These are phyloP conservation scores for Obelidium mucronatum DNA, from an alignment of 192 early-diverging fungal genomes.

Conservation along the genomic window DNA sequence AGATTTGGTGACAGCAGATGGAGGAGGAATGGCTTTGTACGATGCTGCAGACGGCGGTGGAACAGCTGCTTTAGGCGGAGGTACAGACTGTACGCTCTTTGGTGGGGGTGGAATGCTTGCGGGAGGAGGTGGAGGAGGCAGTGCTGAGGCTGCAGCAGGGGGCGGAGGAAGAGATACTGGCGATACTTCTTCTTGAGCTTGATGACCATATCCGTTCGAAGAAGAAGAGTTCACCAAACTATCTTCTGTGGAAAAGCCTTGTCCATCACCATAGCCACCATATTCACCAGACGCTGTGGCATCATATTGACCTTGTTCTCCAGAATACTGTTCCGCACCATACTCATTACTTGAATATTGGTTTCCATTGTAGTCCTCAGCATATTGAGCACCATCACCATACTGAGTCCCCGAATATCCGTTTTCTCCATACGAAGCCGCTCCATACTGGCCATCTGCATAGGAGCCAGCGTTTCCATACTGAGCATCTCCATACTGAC, in stretches of 20 bases:
- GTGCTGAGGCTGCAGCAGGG: not conserved
- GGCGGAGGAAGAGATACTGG: not conserved
- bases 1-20: not conserved
- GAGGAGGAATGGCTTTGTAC: not conserved
- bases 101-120: too few species aligned
- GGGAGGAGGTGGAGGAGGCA: not conserved
- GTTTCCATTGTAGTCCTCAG: not conserved
- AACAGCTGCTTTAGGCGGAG: not conserved
- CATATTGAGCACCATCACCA: not conserved
- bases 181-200: not conserved
- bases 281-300: not conserved
- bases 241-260: not conserved
- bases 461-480: not conserved
- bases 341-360: not conserved
- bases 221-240: not conserved
- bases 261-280: not conserved
- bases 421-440: not conserved
- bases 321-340: not conserved
- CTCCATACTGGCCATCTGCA: not conserved
- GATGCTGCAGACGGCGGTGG: not conserved
- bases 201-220: not conserved
- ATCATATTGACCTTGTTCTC: not conserved
- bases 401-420: not conserved
- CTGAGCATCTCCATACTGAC: conserved; percentile 4
- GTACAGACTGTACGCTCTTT: too few species aligned